Evolutionary conservation across 768 basidiomycete genomes (phyloP).

Genomic region (Lactifluus pinguis): DNA sequence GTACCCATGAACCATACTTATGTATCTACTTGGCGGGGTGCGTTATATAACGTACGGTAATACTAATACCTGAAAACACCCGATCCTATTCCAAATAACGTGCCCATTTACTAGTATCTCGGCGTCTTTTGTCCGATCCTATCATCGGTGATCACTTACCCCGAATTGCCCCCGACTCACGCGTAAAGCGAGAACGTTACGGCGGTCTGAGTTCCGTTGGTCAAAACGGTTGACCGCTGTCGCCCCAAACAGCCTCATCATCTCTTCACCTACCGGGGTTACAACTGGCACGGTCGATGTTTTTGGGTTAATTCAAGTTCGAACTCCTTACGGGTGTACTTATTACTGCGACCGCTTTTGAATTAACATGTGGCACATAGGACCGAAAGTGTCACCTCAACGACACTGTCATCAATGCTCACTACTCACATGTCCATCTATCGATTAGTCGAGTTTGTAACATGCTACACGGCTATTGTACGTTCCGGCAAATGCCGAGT

Average conservation of each 20-base stretch:
- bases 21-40: neutral
- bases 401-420: neutral
- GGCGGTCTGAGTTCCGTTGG: neutral
- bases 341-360: neutral
- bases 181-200: neutral
- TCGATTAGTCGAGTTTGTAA: neutral
- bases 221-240: neutral
- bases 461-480: no score
- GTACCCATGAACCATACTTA: neutral
- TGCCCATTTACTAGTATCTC: neutral
- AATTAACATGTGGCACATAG: neutral
- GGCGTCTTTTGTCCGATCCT: neutral
- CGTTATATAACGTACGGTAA: neutral
- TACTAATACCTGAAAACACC: neutral
- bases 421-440: neutral
- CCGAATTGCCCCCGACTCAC: neutral
- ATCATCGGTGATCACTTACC: neutral
- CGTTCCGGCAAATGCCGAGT: neutral
- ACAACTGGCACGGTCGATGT: neutral
- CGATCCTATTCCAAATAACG: neutral
- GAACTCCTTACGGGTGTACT: neutral
- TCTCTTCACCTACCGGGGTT: neutral
- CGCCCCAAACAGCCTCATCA: neutral
- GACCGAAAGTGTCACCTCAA: neutral
- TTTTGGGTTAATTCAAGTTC: neutral